These are phyloP conservation scores for Aphanomyces astaci DNA, from an alignment of 352 stramenopile genomes.

Conservation along the genomic window DNA sequence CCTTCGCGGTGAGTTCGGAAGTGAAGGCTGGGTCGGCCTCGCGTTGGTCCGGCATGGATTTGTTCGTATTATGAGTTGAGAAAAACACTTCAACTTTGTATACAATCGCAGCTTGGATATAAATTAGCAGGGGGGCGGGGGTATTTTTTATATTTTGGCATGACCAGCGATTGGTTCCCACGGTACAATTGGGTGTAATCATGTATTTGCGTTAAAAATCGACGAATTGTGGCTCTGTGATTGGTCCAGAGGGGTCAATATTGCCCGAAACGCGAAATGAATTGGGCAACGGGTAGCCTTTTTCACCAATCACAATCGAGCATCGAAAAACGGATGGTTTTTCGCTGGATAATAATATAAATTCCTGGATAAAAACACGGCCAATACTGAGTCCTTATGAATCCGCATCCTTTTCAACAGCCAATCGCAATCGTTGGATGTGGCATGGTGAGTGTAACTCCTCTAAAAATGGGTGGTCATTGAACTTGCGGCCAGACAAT, in stretches of 20 bases:
- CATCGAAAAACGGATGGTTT: neutral
- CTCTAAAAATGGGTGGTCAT: neutral
- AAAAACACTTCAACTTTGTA: slow-evolving; percentile 5
- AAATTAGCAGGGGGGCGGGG: neutral
- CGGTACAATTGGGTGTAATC: neutral
- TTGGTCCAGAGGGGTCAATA: neutral
- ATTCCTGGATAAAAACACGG: neutral
- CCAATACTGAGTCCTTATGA: neutral
- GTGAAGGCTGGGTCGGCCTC: neutral
- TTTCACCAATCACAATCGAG: neutral
- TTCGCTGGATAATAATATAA: neutral
- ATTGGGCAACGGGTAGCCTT: too few species aligned
- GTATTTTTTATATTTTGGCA: neutral
- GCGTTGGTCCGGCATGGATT: neutral
- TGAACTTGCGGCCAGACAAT: neutral
- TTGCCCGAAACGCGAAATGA: neutral
- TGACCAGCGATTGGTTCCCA: neutral
- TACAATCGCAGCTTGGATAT: neutral
- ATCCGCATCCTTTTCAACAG: slow-evolving; percentile 19
- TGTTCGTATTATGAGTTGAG: neutral
- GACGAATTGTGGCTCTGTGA: neutral
- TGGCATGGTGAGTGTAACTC: neutral
- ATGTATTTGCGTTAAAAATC: neutral
- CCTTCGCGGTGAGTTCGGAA: slow-evolving; percentile 1
- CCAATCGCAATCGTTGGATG: slow-evolving; percentile 12